Base-by-base conservation (phyloP, 306 rosid species). In the Dryas drummondii region DNA sequence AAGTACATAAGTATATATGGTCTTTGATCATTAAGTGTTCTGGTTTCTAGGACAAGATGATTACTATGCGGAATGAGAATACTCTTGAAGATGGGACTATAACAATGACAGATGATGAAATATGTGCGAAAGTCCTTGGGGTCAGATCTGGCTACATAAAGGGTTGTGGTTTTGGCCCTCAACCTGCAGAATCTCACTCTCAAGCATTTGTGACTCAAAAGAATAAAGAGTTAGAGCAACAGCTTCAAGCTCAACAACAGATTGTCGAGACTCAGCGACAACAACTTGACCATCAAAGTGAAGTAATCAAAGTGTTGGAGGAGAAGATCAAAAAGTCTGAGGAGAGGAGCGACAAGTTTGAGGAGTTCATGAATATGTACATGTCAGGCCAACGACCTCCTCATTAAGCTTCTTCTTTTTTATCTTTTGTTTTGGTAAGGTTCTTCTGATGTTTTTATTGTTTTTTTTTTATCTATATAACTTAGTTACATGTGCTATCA, bases 371-470 rank as follows among this genome's bases (percentile, higher is more conserved):
- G 32, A 27, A 27, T 27, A 27, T 27, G 32, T 27, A 27, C 32
- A 27, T 27, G 32, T 27, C 32, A 2, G 2, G 32, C 32, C 32
- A 27, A 27, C 2, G 32, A 27, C 32, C 32, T 27, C 32, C 32
- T 27, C 32, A 27, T 1, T 27, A 27, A 27, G 32, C n/a, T 27
- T 27, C 2, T 27, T 27, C 32, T 27, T 96, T 96, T 78, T 51
- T 87, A 69, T 90, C 99, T 46, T 96, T 96, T 80, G 37, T 89
- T 86, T 77, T 88, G 91, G 99, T 92, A 84, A 92, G 88, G 55
- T 49, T 75, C 79, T 50, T 71, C 54, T 27, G 49, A n/a, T 68
- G 26, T 50, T 46, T 54, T 41, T 40, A n/a, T 74, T 26, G 48
- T 65, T 47, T 55, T 16, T 76, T 63, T 72, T 66, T 54, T 42